phyloP scores from a whole-genome alignment of 352 stramenopile genomes.

The Pythium rhizo-oryzae region DNA sequence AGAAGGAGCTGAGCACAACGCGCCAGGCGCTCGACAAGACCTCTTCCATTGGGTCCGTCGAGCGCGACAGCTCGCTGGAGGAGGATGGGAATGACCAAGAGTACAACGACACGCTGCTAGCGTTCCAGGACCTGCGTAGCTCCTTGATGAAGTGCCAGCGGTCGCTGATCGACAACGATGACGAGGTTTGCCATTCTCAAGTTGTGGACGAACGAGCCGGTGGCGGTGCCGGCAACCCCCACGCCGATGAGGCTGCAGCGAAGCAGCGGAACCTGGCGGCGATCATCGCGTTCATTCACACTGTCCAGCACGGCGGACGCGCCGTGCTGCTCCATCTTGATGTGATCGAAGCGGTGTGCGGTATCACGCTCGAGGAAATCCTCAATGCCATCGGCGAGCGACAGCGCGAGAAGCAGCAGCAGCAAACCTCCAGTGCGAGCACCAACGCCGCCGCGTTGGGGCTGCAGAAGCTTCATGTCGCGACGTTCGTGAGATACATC shows the following conservation, averaged over 20 bases:
- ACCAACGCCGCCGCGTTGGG: constrained; percentile 24
- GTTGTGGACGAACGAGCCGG: neutral
- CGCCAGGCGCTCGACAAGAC: constrained; percentile 7
- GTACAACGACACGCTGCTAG: constrained; percentile 58
- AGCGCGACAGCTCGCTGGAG: constrained; percentile 27
- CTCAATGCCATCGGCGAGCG: constrained; percentile 55
- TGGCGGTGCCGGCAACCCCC: neutral
- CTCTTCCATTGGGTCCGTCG: constrained; percentile 1
- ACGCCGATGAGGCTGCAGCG: constrained; percentile 34
- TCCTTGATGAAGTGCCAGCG: constrained; percentile 61
- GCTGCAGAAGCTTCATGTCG: constrained; percentile 50
- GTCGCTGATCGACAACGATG: constrained; percentile 45
- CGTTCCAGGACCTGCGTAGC: constrained; percentile 60
- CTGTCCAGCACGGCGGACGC: constrained; percentile 43
- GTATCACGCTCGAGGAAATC: constrained; percentile 59
- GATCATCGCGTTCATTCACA: constrained; percentile 61
- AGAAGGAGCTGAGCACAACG: constrained; percentile 20
- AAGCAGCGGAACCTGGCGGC: constrained; percentile 43
- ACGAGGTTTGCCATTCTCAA: constrained; percentile 6
- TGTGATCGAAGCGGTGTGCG: constrained; percentile 37
- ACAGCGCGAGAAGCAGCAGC: constrained; percentile 45
- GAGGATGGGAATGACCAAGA: constrained; percentile 35
- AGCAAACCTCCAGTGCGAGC: constrained; percentile 16
- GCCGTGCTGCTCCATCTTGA: constrained; percentile 68
- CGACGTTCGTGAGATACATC: constrained; percentile 73